Evolutionary conservation across 345 rosid genomes (phyloP).

Genomic region (Syzygium jambos): DNA sequence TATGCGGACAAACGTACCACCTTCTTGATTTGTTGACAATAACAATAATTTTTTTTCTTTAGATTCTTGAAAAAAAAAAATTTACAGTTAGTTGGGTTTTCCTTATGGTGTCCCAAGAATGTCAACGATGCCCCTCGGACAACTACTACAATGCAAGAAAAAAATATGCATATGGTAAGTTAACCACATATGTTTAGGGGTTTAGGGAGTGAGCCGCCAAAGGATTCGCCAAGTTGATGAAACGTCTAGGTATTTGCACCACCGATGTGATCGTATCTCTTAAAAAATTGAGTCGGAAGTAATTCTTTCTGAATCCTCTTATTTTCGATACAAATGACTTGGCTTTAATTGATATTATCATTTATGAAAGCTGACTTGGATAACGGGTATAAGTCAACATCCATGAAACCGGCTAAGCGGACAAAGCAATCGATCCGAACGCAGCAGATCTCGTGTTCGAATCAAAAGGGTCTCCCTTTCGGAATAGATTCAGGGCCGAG

Average conservation of each 20-base stretch:
- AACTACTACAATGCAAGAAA: neutral
- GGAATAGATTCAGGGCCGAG: neutral
- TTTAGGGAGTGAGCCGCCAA: neutral
- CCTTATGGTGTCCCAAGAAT: neutral
- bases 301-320: neutral
- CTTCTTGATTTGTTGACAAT: neutral
- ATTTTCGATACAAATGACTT: neutral
- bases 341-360: neutral
- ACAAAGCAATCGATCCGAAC: neutral
- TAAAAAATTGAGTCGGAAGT: neutral
- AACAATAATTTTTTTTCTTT: neutral
- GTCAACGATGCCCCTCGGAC: neutral
- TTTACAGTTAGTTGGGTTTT: neutral
- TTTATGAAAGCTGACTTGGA: neutral
- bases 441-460: neutral
- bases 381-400: neutral
- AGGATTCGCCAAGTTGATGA: neutral
- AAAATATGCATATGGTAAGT: neutral
- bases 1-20: neutral
- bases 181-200: neutral
- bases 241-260: neutral
- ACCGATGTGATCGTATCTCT: neutral
- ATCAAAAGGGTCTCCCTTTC: neutral
- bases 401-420: neutral
- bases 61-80: neutral